Evolutionary conservation across 345 rosid genomes (phyloP).

Genomic region (Mercurialis annua): DNA sequence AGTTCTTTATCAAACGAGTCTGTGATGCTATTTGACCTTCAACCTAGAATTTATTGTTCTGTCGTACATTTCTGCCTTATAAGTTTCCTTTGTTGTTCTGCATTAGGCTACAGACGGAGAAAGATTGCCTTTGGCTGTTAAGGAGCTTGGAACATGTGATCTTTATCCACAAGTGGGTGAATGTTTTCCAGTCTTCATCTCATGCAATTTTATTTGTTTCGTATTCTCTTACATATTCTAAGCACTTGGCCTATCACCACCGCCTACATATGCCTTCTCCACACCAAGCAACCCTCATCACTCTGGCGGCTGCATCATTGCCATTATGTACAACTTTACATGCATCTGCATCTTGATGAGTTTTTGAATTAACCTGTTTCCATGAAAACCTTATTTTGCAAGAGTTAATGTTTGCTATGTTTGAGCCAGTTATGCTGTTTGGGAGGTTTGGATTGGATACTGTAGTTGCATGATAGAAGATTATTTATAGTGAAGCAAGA

Average conservation of each 20-base stretch:
- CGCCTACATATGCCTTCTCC: conserved; percentile 9
- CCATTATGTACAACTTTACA: neutral
- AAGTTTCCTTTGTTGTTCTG: conserved; percentile 18
- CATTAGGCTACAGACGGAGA: conserved; percentile 94
- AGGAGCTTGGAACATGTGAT: conserved; percentile 99
- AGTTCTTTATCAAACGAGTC: neutral
- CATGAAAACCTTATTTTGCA: neutral
- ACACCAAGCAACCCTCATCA: neutral
- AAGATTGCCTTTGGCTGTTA: conserved; percentile 93
- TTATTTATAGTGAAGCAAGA: no score
- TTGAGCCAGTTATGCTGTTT: neutral
- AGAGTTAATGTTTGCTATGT: neutral
- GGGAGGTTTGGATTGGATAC: neutral
- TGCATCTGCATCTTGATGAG: neutral
- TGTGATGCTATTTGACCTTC: conserved; percentile 13
- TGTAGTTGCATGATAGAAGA: neutral
- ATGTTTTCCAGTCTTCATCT: conserved; percentile 20
- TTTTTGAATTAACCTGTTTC: neutral
- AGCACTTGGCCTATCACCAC: no score
- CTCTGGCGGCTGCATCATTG: neutral
- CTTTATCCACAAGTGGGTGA: conserved; percentile 95
- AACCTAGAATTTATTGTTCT: conserved; percentile 5
- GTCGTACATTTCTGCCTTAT: conserved; percentile 18
- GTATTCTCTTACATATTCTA: no score
- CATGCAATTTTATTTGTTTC: conserved; percentile 2